Conservation (phyloP, 1,284 basidiomycete species). For the Trametes versicolor region DNA sequence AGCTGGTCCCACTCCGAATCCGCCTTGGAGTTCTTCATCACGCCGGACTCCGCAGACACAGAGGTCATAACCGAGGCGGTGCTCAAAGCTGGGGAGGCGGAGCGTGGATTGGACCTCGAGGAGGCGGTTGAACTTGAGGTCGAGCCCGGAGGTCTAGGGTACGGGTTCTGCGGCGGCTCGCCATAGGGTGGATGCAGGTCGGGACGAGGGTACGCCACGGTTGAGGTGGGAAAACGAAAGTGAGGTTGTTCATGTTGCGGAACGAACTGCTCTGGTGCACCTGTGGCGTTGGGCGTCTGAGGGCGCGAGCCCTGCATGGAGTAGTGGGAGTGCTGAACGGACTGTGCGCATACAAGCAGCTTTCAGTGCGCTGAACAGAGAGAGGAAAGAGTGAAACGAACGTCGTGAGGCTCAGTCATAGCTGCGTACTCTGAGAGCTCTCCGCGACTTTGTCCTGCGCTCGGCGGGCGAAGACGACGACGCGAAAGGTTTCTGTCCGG, state of each 20-base stretch:
- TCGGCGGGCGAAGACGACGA: constrained; percentile 50
- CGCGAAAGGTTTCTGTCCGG: constrained; percentile 61
- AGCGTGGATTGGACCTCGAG: constrained; percentile 54
- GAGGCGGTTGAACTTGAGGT: constrained; percentile 46
- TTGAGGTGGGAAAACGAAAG: constrained; percentile 10
- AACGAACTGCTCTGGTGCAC: constrained; percentile 39
- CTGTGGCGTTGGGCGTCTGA: constrained; percentile 49
- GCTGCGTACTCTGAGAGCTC: constrained; percentile 30
- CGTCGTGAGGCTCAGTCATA: constrained; percentile 45
- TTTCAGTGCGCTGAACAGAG: constrained; percentile 23
- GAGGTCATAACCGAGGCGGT: constrained; percentile 62
- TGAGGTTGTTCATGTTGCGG: constrained; percentile 17
- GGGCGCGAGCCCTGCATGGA: constrained; percentile 48
- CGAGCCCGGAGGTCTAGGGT: constrained; percentile 45
- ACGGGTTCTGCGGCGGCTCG: not conserved
- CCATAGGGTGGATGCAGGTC: constrained; percentile 24
- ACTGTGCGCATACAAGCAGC: constrained; percentile 32
- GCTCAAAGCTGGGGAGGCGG: constrained; percentile 70
- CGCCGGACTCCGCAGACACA: constrained; percentile 50
- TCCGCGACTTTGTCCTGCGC: constrained; percentile 28
- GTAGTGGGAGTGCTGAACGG: constrained; percentile 40
- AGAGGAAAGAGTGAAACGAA: constrained; percentile 37
- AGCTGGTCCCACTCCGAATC: too few species aligned
- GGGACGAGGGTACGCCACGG: constrained; percentile 29
- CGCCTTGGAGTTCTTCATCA: constrained; percentile 13